A percentile compares a stretch with the other conserved stretches of the same genome.
phyloP scores from a whole-genome alignment of 371 early-diverging fungal species.

The Mucor racemosus region DNA sequence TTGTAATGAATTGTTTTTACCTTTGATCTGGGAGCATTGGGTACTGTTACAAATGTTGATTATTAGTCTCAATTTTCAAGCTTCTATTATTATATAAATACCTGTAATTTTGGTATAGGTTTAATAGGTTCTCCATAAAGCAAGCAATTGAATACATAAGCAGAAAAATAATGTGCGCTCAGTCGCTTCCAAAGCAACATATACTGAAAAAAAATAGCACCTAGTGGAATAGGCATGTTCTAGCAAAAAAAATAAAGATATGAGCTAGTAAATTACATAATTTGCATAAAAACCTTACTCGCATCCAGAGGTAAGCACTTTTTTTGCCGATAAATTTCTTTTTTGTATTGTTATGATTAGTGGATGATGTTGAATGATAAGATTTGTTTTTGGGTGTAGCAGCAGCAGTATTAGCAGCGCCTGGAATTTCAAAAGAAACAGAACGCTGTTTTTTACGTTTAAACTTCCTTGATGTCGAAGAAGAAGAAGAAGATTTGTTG shows the following conservation, averaged over 20 bases:
- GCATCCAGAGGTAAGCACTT: constrained; percentile 47
- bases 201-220: constrained; percentile 68
- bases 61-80: not conserved
- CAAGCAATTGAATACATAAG: constrained; percentile 59
- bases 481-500: not conserved
- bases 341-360: not conserved
- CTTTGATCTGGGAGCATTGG: constrained; percentile 67
- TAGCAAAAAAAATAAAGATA: constrained; percentile 11
- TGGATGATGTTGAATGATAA: not conserved
- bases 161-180: constrained; percentile 64
- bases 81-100: constrained; percentile 7
- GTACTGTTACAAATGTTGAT: constrained; percentile 30
- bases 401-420: no score
- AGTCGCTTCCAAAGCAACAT: constrained; percentile 64
- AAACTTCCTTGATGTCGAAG: not conserved
- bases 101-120: constrained; percentile 64
- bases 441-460: constrained; percentile 9
- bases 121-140: constrained; percentile 67
- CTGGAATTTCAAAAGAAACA: constrained; percentile 9
- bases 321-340: not conserved
- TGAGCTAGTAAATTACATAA: not conserved
- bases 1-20: constrained; percentile 23
- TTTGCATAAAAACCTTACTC: constrained; percentile 17
- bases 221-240: constrained; percentile 63
- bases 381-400: not conserved